A percentile compares a stretch with the other conserved stretches of the same genome.
Conservation (phyloP, 1,284 basidiomycete species). For the Moesziomyces sp. region DNA sequence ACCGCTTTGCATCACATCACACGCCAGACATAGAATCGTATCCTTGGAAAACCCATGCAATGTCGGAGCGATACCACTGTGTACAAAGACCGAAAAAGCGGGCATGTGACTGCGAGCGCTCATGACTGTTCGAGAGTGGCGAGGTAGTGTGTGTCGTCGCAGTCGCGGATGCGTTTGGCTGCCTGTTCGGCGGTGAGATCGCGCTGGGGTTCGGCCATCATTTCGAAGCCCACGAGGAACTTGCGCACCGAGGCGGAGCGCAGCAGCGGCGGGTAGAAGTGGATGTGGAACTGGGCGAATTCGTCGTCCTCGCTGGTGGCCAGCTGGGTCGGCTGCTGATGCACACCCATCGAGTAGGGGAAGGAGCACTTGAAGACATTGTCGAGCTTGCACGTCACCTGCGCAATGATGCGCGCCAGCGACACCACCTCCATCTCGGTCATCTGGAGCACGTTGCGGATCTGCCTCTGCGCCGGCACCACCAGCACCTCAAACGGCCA, state of each 20-base stretch:
- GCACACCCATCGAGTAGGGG: constrained; percentile 94
- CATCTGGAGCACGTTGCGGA: constrained; percentile 54
- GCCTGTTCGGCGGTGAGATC: constrained; percentile 92
- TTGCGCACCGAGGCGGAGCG: constrained; percentile 85
- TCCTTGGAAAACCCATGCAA: background rate
- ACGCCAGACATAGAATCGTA: background rate
- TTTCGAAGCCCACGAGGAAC: constrained; percentile 91
- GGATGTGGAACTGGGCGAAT: constrained; percentile 83
- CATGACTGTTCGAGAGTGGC: constrained; percentile 25
- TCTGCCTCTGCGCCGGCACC: constrained; percentile 49
- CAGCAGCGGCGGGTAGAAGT: constrained; percentile 88
- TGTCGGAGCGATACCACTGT: background rate
- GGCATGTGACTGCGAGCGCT: background rate
- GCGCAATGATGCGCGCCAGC: constrained; percentile 70
- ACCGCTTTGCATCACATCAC: constrained; percentile 16
- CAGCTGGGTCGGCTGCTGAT: constrained; percentile 76
- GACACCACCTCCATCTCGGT: constrained; percentile 33
- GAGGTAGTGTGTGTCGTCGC: constrained; percentile 50
- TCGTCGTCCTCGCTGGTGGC: constrained; percentile 66
- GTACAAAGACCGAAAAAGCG: background rate
- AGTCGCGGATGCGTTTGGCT: constrained; percentile 74
- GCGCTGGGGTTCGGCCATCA: constrained; percentile 90
- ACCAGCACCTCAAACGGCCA: constrained; percentile 91
- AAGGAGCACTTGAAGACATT: constrained; percentile 76
- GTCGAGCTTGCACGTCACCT: constrained; percentile 61